Evolutionary conservation across 2,329 filamentous ascomycete genomes (phyloP).

Genomic region (Sclerotinia sclerotiorum): DNA sequence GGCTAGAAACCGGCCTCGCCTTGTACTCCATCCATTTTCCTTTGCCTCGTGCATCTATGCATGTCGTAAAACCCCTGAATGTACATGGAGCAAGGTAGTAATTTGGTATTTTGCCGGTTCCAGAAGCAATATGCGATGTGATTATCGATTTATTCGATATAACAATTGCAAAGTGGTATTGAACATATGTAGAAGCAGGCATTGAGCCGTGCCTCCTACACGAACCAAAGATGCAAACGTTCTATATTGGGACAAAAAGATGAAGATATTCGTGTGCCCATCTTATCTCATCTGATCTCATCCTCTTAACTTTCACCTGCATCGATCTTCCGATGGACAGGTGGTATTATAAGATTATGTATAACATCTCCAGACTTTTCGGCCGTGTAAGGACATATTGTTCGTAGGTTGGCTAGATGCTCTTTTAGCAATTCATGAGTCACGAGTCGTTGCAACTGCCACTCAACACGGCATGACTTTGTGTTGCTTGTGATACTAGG

Average conservation of each 20-base stretch:
- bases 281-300: conserved; percentile 24
- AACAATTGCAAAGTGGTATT: background rate
- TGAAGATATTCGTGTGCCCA: conserved; percentile 6
- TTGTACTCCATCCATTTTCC: background rate
- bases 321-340: conserved; percentile 17
- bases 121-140: background rate
- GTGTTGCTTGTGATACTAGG: conserved; percentile 6
- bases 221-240: background rate
- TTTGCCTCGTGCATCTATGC: conserved; percentile 22
- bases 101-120: conserved; percentile 9
- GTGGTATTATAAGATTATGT: conserved; percentile 15
- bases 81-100: conserved; percentile 6
- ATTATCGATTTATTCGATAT: background rate
- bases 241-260: background rate
- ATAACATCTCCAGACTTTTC: conserved; percentile 13
- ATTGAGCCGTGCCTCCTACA: background rate
- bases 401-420: background rate
- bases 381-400: background rate
- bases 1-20: conserved; percentile 21
- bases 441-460: conserved; percentile 8
- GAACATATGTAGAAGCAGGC: background rate
- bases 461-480: conserved; percentile 7
- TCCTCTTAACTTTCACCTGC: conserved; percentile 9
- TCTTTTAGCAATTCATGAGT: conserved; percentile 4
- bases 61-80: conserved; percentile 20